A percentile compares a stretch with the other conserved stretches of the same genome.
Conservation (phyloP, 2,329 filamentous ascomycete species). For the Boeremia lycopersici region DNA sequence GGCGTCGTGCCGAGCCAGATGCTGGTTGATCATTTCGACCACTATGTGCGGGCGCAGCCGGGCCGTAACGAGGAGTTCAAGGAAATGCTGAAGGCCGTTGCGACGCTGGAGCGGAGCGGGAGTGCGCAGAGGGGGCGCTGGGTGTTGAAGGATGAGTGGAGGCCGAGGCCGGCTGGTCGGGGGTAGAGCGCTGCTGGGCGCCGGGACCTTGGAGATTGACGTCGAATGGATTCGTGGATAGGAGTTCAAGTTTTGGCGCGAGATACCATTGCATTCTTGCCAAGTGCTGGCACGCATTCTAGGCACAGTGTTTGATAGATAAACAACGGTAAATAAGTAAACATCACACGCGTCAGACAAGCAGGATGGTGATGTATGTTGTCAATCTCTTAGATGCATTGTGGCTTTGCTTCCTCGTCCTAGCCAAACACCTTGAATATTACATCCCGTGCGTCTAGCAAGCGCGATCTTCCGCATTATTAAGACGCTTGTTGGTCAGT, state of each 20-base stretch:
- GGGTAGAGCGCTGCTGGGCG: background rate
- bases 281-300: slow-evolving; percentile 26
- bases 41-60: slow-evolving; percentile 71
- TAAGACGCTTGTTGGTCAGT: slow-evolving; percentile 17
- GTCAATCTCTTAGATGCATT: slow-evolving; percentile 1
- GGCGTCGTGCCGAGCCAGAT: slow-evolving; percentile 82
- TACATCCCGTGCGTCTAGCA: slow-evolving; percentile 11
- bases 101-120: slow-evolving; percentile 66
- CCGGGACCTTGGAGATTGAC: too few relatives aligned
- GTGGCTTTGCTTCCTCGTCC: background rate
- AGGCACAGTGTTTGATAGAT: background rate
- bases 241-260: background rate
- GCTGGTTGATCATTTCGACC: slow-evolving; percentile 88
- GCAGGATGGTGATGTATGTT: background rate
- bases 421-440: slow-evolving; percentile 16
- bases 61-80: slow-evolving; percentile 78
- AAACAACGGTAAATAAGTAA: background rate
- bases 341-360: background rate
- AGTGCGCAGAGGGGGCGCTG: slow-evolving; percentile 59
- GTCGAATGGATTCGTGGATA: background rate
- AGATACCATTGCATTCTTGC: slow-evolving; percentile 22
- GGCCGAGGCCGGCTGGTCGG: slow-evolving; percentile 15
- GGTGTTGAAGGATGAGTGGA: slow-evolving; percentile 63
- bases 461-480: slow-evolving; percentile 14
- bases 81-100: slow-evolving; percentile 76